Conservation (phyloP, 495 filamentous ascomycete genomes). For the Sporormia fimetaria region DNA sequence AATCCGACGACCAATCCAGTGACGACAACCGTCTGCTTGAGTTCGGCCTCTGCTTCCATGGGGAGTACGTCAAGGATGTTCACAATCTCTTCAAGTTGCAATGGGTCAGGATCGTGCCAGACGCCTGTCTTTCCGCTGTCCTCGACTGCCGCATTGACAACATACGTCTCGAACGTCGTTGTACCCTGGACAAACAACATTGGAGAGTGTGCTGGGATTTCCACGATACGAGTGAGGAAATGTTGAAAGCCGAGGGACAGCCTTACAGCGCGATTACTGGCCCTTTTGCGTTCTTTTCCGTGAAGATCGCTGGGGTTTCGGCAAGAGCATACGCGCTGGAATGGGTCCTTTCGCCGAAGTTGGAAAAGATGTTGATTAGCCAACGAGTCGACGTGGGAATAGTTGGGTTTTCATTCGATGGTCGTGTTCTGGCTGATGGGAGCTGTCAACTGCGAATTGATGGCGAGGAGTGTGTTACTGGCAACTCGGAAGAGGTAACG, state of each 20-base stretch:
- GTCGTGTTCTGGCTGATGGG: no score
- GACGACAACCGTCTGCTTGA: conserved; percentile 6
- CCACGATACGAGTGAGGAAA: background rate
- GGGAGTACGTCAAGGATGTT: background rate
- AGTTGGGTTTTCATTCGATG: no score
- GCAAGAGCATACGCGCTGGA: conserved; percentile 22
- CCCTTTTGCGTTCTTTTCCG: conserved; percentile 20
- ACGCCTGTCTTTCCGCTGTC: background rate
- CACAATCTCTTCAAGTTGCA: background rate
- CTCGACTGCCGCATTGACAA: background rate
- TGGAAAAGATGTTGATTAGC: no score
- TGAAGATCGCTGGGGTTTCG: conserved; percentile 11
- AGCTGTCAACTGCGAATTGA: no score
- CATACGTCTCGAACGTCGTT: conserved; percentile 1
- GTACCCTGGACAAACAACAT: conserved; percentile 10
- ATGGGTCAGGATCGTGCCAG: conserved; percentile 2
- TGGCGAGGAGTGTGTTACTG: no score
- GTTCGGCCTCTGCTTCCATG: conserved; percentile 8
- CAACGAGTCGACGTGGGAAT: no score
- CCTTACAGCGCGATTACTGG: conserved; percentile 26
- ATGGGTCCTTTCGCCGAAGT: conserved; percentile 11
- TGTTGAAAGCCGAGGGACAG: background rate
- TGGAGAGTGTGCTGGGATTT: conserved; percentile 14
- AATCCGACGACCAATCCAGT: background rate
- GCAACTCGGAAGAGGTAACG: no score